A percentile compares a stretch with the other conserved stretches of the same genome.
Conservation (phyloP, 106 monocot species). For the Allium fistulosum region DNA sequence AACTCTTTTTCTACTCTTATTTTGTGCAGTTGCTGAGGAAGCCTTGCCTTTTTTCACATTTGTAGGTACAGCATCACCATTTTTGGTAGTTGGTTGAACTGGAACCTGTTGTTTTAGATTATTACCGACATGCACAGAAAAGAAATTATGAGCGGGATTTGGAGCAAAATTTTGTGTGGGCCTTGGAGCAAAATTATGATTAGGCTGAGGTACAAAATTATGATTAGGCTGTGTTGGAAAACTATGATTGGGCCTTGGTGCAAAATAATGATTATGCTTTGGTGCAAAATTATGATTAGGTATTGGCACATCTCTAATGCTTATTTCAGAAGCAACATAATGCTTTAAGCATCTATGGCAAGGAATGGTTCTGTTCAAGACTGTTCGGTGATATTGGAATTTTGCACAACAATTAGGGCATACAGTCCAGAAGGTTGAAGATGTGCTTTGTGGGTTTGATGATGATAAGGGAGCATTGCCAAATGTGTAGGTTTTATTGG, state of each 20-base stretch:
- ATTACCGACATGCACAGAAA: slow-evolving; percentile 5
- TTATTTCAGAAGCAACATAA: slow-evolving; percentile 16
- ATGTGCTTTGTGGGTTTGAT: slow-evolving; percentile 12
- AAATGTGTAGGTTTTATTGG: slow-evolving; percentile 5
- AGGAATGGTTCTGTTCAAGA: slow-evolving; percentile 28
- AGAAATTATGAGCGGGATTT: background rate
- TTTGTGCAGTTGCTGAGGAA: slow-evolving; percentile 10
- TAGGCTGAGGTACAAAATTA: background rate
- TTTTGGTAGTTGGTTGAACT: slow-evolving; percentile 16
- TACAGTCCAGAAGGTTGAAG: slow-evolving; percentile 58
- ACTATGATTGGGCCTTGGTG: slow-evolving; percentile 4
- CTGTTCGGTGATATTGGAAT: slow-evolving; percentile 45
- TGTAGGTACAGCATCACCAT: slow-evolving; percentile 1
- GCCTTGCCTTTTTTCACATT: slow-evolving; percentile 1
- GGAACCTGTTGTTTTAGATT: slow-evolving; percentile 8
- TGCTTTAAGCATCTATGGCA: slow-evolving; percentile 13
- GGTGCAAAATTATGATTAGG: background rate
- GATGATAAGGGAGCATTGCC: background rate
- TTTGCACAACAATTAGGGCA: slow-evolving; percentile 42
- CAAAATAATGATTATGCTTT: background rate
- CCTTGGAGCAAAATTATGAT: background rate
- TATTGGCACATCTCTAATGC: background rate
- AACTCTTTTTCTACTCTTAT: slow-evolving; percentile 12
- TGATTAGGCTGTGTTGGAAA: background rate
- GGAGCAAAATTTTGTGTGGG: background rate